A percentile compares a stretch with the other conserved stretches of the same genome.
These are phyloP conservation scores for Kockovaella imperatae DNA, from an alignment of 768 basidiomycete genomes.

Conservation along the genomic window DNA sequence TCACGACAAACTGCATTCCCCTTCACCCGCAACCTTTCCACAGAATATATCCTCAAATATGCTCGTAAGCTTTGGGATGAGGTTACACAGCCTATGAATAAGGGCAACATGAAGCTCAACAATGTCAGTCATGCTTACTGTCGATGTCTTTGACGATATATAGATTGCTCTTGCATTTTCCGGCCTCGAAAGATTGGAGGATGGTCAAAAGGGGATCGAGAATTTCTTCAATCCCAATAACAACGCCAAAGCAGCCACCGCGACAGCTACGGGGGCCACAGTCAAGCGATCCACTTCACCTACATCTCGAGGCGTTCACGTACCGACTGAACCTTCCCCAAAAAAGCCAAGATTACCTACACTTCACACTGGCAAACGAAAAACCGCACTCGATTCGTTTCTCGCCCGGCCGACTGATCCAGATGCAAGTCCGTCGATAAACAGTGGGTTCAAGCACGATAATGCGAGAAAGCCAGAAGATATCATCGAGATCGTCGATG, in stretches of 20 bases:
- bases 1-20: constrained; percentile 87
- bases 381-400: constrained; percentile 25
- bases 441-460: constrained; percentile 7
- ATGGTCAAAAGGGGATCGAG: constrained; percentile 79
- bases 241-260: too few relatives aligned
- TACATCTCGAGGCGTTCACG: not conserved
- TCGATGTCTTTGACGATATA: not conserved
- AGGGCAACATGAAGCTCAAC: constrained; percentile 56
- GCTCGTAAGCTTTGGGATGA: constrained; percentile 83
- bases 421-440: not conserved
- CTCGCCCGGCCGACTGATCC: constrained; percentile 4
- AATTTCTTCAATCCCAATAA: constrained; percentile 81
- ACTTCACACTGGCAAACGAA: constrained; percentile 26
- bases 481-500: constrained; percentile 15
- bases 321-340: constrained; percentile 10
- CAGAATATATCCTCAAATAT: constrained; percentile 65
- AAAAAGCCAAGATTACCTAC: constrained; percentile 34
- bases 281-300: constrained; percentile 18
- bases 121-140: constrained; percentile 48
- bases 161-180: constrained; percentile 40
- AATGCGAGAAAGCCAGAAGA: not conserved
- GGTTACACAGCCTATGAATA: constrained; percentile 54
- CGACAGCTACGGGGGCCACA: too few relatives aligned
- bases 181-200: constrained; percentile 39
- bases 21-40: constrained; percentile 63